Evolutionary conservation across 108 stramenopile genomes (phyloP).

Genomic region (Pseudonitzschia pungens): DNA sequence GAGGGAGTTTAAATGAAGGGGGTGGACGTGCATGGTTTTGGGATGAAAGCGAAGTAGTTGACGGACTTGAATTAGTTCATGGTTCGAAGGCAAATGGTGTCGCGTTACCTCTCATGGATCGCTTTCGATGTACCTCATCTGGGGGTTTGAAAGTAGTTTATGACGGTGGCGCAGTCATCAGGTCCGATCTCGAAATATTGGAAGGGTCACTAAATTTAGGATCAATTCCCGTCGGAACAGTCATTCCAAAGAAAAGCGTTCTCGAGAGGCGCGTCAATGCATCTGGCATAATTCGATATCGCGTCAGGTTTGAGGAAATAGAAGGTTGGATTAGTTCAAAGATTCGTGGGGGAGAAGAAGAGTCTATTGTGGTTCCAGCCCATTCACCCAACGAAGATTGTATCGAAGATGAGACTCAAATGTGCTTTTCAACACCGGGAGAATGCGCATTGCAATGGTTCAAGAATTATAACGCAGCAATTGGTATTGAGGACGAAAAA

Average conservation of each 20-base stretch:
- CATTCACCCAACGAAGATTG: constrained; percentile 13
- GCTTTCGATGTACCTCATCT: constrained; percentile 56
- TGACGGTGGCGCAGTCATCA: constrained; percentile 73
- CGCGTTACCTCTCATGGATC: constrained; percentile 53
- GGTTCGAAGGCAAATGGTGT: constrained; percentile 48
- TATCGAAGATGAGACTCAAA: constrained; percentile 25
- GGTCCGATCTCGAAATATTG: constrained; percentile 81
- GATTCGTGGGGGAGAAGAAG: constrained; percentile 89
- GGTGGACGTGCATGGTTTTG: constrained; percentile 82
- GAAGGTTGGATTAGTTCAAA: constrained; percentile 87
- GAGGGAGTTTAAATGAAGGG: constrained; percentile 81
- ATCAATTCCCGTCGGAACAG: constrained; percentile 59
- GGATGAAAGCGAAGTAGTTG: constrained; percentile 88
- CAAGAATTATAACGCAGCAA: not conserved
- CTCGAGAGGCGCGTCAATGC: constrained; percentile 86
- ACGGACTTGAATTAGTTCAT: constrained; percentile 65
- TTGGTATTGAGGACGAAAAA: not conserved
- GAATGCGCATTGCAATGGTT: constrained; percentile 72
- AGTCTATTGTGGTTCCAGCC: constrained; percentile 68
- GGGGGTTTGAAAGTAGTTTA: constrained; percentile 76
- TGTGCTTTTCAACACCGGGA: constrained; percentile 41
- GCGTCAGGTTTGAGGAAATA: constrained; percentile 55
- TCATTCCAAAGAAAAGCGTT: constrained; percentile 59
- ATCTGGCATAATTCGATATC: constrained; percentile 86
- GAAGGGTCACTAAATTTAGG: constrained; percentile 75